A percentile compares a stretch with the other conserved stretches of the same genome.
phyloP scores from a whole-genome alignment of 257 asterid species.

The Solanum paucissectum region DNA sequence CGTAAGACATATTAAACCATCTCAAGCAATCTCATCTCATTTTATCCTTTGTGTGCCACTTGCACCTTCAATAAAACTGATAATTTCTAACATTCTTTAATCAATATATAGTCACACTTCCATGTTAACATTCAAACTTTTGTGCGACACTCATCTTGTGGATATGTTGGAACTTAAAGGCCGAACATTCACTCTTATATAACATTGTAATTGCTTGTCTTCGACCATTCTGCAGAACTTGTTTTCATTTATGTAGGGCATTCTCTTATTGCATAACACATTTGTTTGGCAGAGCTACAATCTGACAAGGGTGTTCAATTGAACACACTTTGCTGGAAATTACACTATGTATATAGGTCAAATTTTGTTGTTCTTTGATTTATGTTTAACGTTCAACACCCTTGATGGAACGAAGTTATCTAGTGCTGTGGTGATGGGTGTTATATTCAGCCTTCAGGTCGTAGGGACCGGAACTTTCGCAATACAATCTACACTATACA shows the following conservation, averaged over 20 bases:
- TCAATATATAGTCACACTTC: neutral
- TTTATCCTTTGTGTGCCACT: neutral
- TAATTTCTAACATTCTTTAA: neutral
- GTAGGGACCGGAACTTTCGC: neutral
- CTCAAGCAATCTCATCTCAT: neutral
- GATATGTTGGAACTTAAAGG: neutral
- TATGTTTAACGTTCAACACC: neutral
- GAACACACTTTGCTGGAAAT: neutral
- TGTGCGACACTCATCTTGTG: neutral
- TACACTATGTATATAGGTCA: neutral
- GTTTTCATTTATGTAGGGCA: neutral
- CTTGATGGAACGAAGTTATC: neutral
- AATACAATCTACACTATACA: neutral
- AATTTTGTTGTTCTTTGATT: neutral
- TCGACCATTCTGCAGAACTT: neutral
- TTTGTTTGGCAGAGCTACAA: neutral
- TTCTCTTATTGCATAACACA: neutral
- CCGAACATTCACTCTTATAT: neutral
- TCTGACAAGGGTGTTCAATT: neutral
- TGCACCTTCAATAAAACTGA: neutral
- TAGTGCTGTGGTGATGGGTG: neutral
- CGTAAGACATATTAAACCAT: neutral
- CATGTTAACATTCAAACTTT: neutral
- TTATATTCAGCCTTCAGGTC: neutral
- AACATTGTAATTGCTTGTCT: neutral